A percentile compares a stretch with the other conserved stretches of the same genome.
phyloP scores from a whole-genome alignment of 2,329 filamentous ascomycete genomes.

The Chrysosporium keratinophilum region DNA sequence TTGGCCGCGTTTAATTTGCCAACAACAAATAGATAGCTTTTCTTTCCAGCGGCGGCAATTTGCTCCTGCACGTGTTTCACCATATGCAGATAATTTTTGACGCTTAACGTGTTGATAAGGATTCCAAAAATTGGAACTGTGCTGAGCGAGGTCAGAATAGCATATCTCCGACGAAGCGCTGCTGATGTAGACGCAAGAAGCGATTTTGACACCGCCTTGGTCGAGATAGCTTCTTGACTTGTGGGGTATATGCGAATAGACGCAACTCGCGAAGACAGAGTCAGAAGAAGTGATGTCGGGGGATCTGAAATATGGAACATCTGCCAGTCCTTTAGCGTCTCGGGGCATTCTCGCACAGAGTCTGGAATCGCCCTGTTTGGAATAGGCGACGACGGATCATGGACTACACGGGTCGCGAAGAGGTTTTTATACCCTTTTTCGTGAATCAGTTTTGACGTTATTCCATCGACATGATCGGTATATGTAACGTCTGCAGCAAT shows the following conservation, averaged over 20 bases:
- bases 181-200: constrained; percentile 44
- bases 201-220: constrained; percentile 26
- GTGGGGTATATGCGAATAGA: constrained; percentile 69
- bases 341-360: constrained; percentile 36
- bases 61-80: constrained; percentile 61
- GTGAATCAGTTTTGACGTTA: constrained; percentile 47
- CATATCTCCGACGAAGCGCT: constrained; percentile 74
- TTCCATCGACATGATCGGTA: constrained; percentile 56
- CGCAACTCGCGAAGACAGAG: constrained; percentile 69
- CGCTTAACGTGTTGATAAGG: constrained; percentile 86
- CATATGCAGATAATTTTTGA: constrained; percentile 78
- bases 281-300: constrained; percentile 71
- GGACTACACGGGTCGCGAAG: constrained; percentile 60
- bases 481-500: constrained; percentile 88
- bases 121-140: constrained; percentile 83
- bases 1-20: constrained; percentile 95
- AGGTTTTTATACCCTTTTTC: constrained; percentile 58
- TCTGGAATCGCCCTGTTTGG: constrained; percentile 68
- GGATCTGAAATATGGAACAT: constrained; percentile 80
- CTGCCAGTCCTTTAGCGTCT: constrained; percentile 54
- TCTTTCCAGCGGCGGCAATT: constrained; percentile 76
- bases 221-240: constrained; percentile 21
- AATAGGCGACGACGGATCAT: constrained; percentile 67
- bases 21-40: constrained; percentile 91
- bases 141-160: constrained; percentile 66